Conservation (phyloP, 2,329 filamentous ascomycete genomes). For the Pseudocercospora ulei region DNA sequence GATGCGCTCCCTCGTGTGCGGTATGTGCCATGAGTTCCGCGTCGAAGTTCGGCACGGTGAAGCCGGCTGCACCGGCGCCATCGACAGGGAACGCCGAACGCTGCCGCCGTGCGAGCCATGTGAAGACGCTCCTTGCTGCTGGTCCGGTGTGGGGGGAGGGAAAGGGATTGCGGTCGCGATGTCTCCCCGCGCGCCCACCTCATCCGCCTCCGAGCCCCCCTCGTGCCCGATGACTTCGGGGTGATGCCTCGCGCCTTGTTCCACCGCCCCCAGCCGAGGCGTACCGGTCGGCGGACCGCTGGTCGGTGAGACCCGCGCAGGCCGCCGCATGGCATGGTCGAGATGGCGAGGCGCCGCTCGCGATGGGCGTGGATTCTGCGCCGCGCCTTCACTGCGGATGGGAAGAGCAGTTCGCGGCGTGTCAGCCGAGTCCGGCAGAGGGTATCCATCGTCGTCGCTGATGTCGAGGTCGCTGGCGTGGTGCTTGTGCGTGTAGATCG, state of each 20-base stretch:
- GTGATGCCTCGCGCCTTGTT: constrained; percentile 4
- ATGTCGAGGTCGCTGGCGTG: constrained; percentile 26
- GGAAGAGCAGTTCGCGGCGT: constrained; percentile 1
- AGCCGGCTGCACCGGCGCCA: constrained; percentile 19
- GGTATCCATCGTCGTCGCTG: constrained; percentile 17
- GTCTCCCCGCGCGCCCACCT: constrained; percentile 21
- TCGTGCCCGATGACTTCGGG: constrained; percentile 8
- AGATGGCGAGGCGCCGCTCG: constrained; percentile 9
- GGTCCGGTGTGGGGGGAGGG: constrained; percentile 12
- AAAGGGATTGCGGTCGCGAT: constrained; percentile 25
- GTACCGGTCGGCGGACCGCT: constrained; percentile 7
- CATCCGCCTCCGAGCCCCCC: constrained; percentile 11
- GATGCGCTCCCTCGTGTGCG: constrained; percentile 30
- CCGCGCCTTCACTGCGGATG: constrained; percentile 7
- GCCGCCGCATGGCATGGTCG: constrained; percentile 17
- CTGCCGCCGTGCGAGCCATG: constrained; percentile 10
- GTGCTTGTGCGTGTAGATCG: constrained; percentile 17
- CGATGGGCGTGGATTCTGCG: constrained; percentile 1
- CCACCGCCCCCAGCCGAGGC: constrained; percentile 8
- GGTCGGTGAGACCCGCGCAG: constrained; percentile 7
- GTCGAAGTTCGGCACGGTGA: constrained; percentile 18
- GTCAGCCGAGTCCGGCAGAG: constrained; percentile 5
- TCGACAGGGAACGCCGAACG: constrained; percentile 15
- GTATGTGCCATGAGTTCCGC: constrained; percentile 21
- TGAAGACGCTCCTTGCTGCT: constrained; percentile 16